phyloP scores from a whole-genome alignment of 805 yeast species.

The Metschnikowia henanensis region DNA sequence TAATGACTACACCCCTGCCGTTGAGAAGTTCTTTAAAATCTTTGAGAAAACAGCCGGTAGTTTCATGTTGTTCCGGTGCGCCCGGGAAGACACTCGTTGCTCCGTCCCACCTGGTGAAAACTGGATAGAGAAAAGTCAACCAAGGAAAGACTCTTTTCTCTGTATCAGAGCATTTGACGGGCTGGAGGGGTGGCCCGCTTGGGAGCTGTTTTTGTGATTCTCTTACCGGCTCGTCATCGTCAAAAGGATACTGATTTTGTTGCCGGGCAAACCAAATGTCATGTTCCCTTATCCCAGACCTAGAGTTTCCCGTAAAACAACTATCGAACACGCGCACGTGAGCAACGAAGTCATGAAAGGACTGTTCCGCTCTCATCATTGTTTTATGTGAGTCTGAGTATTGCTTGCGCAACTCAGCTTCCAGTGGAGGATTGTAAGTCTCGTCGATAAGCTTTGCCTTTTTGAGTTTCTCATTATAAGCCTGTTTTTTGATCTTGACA shows the following conservation, averaged over 20 bases:
- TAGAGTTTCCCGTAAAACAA: constrained; percentile 33
- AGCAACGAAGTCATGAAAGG: constrained; percentile 42
- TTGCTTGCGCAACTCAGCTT: constrained; percentile 28
- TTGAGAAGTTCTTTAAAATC: constrained; percentile 24
- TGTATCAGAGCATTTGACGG: constrained; percentile 3
- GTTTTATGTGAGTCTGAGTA: constrained; percentile 26
- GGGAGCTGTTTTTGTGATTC: no score
- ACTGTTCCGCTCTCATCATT: constrained; percentile 31
- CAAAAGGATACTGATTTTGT: constrained; percentile 7
- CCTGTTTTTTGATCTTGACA: constrained; percentile 16
- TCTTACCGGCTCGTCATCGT: no score
- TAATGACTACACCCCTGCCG: constrained; percentile 41
- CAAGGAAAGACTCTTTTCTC: constrained; percentile 16
- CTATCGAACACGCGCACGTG: constrained; percentile 47
- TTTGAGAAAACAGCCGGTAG: constrained; percentile 23
- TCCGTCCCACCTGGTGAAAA: constrained; percentile 14
- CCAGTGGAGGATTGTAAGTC: no score
- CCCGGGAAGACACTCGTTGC: constrained; percentile 8
- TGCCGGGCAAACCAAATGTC: neutral
- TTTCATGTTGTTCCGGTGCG: neutral
- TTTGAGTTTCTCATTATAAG: constrained; percentile 19
- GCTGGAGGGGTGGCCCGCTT: no score
- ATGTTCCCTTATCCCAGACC: neutral
- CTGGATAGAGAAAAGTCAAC: constrained; percentile 14
- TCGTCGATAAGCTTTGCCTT: constrained; percentile 18